A percentile compares a stretch with the other conserved stretches of the same genome.
These are phyloP conservation scores for Senna siamea DNA, from an alignment of 306 rosid genomes.

Conservation along the genomic window DNA sequence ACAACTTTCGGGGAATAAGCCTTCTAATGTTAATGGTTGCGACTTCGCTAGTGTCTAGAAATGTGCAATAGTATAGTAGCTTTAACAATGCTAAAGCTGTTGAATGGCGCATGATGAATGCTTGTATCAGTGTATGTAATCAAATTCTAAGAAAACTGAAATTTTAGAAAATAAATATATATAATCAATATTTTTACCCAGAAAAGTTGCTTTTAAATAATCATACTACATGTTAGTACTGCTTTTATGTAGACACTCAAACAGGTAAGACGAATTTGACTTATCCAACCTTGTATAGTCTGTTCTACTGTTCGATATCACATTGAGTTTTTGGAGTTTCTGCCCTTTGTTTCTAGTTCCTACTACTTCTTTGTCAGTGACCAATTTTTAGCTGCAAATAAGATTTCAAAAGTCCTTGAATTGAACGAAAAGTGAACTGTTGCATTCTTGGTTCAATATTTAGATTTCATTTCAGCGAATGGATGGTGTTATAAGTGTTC, in stretches of 20 bases:
- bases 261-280: not conserved
- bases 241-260: not conserved
- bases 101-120: not conserved
- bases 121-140: not conserved
- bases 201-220: not conserved
- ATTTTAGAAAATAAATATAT: not conserved
- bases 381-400: not conserved
- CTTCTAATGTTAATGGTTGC: not conserved
- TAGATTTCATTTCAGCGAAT: not conserved
- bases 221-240: not conserved
- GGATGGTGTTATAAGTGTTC: not conserved
- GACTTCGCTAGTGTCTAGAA: not conserved
- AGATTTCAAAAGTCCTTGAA: not conserved
- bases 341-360: not conserved
- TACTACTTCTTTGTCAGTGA: not conserved
- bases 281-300: not conserved
- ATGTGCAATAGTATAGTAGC: not conserved
- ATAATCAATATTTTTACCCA: not conserved
- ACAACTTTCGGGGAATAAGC: not conserved
- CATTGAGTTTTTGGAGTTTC: not conserved
- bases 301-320: not conserved
- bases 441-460: constrained; percentile 1
- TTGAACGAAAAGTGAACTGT: not conserved
- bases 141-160: not conserved
- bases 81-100: not conserved